Evolutionary conservation across 2,329 filamentous ascomycete species (phyloP), one percentile per base, ranked within the genome.

Genomic region (Trichoderma polysporum): DNA sequence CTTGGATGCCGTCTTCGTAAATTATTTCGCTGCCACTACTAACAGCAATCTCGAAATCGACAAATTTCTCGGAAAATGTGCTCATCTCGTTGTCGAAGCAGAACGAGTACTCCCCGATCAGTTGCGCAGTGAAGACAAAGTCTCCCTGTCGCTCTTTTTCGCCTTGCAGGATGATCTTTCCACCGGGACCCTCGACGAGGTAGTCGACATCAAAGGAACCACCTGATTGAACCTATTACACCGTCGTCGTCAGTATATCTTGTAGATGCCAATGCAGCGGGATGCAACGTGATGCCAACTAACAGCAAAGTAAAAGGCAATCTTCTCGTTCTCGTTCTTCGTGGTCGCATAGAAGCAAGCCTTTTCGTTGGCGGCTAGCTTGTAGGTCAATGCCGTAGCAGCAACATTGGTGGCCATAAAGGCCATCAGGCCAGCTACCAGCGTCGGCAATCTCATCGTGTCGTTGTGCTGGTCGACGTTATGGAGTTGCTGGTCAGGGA

Each of bases 61-160:
- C 94, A 78, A 93, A 89, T 83, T 99, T 99, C 82, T 99, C 95
- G 61, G 94, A 90, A 77, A 97, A 97, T 0, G 94, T 98, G 76
- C 92, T 97, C 91, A 99, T 97, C 77, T 95, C 91, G 76, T 99
- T 99, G 81, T 94, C 91, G 84, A 99, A 99, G 86, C 95, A 99
- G 83, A 99, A 98, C 63, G 89, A 88, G 82, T 98, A 97, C 76
- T 98, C 94, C 71, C 95, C 95, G 7, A 86, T 76, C 61, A 93
- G 88, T 74, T 93, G 92, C 53, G 94, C 95, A 0, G 94, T 97
- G 80, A 99, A 99, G 70, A 99, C 95, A 76, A 97, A 98, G 80
- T 99, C 95, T 63, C 94, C 95, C 81, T 98, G 94, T 71, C 94
- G 88, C 82, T 91, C 95, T 82, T 97, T 98, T 73, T 90, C 85